These are phyloP conservation scores for Bombardia bombarda DNA, from an alignment of 495 filamentous ascomycete species.

Conservation along the genomic window DNA sequence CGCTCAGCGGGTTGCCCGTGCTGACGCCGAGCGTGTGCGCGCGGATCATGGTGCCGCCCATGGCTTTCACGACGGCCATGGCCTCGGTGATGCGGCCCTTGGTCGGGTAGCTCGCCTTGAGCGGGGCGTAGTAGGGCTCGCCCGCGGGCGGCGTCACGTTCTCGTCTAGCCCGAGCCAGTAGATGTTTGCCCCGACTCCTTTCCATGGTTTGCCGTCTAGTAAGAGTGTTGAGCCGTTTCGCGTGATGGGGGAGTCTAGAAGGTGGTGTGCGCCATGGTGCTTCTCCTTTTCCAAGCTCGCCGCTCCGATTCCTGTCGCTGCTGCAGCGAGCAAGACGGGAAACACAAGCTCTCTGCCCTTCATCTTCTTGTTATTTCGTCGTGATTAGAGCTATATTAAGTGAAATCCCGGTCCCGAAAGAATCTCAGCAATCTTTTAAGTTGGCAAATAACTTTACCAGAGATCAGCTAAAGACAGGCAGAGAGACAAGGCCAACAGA, in stretches of 20 bases:
- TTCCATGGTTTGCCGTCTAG: conserved; percentile 40
- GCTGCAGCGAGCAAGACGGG: background rate
- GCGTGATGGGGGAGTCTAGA: conserved; percentile 17
- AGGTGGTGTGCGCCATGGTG: background rate
- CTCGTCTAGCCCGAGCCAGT: conserved; percentile 52
- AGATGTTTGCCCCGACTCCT: conserved; percentile 45
- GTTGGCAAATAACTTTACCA: too few species aligned
- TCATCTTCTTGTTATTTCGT: background rate
- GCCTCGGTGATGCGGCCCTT: conserved; percentile 44
- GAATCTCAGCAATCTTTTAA: too few species aligned
- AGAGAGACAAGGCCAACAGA: too few species aligned
- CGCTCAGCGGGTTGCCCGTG: conserved; percentile 43
- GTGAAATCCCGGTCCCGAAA: too few species aligned
- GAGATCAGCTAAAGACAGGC: too few species aligned
- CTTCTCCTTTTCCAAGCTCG: too few species aligned
- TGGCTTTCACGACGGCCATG: conserved; percentile 42
- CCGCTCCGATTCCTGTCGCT: too few species aligned
- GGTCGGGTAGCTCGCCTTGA: conserved; percentile 45
- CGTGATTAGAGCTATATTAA: too few species aligned
- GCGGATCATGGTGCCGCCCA: conserved; percentile 45
- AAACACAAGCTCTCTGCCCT: background rate
- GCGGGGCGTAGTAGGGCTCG: conserved; percentile 41
- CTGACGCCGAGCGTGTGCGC: conserved; percentile 48
- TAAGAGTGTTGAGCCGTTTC: conserved; percentile 32
- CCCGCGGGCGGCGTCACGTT: conserved; percentile 44